Evolutionary conservation across 495 filamentous ascomycete species (phyloP).

Genomic region (Rostrohypoxylon terebratum): DNA sequence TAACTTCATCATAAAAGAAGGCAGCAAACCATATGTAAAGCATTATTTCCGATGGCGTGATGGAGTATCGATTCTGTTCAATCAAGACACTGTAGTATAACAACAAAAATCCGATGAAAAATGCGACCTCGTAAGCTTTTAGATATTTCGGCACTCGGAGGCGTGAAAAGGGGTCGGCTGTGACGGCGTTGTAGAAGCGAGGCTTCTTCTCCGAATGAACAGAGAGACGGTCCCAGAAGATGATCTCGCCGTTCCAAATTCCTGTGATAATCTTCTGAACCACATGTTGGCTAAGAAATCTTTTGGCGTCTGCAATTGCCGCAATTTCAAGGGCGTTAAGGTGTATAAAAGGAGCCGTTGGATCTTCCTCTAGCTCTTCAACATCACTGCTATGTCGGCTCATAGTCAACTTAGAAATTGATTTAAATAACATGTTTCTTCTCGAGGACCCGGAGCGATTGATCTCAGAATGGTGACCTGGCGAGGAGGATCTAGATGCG

Average conservation of each 20-base stretch:
- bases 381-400: conserved; percentile 55
- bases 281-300: conserved; percentile 85
- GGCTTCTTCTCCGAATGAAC: conserved; percentile 83
- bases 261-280: conserved; percentile 90
- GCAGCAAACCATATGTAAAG: conserved; percentile 80
- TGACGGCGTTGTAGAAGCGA: conserved; percentile 79
- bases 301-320: conserved; percentile 87
- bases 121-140: conserved; percentile 87
- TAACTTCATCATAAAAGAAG: conserved; percentile 89
- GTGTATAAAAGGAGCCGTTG: conserved; percentile 75
- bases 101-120: conserved; percentile 83
- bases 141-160: conserved; percentile 91
- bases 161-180: conserved; percentile 84
- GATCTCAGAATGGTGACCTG: conserved; percentile 32
- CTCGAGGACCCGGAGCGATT: conserved; percentile 42
- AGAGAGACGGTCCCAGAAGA: conserved; percentile 88
- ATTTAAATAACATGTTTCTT: conserved; percentile 56
- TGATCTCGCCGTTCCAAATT: conserved; percentile 92
- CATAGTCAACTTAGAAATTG: conserved; percentile 60
- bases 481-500: conserved; percentile 37
- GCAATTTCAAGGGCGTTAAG: conserved; percentile 93
- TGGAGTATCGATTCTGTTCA: conserved; percentile 59
- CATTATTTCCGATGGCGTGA: conserved; percentile 65
- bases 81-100: conserved; percentile 89
- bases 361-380: conserved; percentile 63